These are phyloP conservation scores for Lathyrus sativus DNA, from an alignment of 306 rosid species.

Conservation along the genomic window DNA sequence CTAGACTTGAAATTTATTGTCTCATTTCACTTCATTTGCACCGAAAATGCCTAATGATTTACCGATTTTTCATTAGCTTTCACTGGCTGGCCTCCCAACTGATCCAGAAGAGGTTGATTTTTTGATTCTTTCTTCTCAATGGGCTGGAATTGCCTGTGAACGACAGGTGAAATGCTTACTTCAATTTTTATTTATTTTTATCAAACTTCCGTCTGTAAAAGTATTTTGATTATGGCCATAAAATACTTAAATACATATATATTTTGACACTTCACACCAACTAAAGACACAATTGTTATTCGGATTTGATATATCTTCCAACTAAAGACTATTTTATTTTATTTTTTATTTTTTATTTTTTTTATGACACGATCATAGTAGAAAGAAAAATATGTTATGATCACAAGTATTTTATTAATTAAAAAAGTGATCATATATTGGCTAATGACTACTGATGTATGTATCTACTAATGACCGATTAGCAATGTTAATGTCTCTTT, in stretches of 20 bases:
- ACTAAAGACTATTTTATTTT: too few relatives aligned
- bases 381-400: neutral
- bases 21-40: conserved; percentile 23
- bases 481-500: neutral
- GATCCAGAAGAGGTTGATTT: conserved; percentile 64
- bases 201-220: conserved; percentile 4
- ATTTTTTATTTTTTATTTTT: too few relatives aligned
- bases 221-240: conserved; percentile 3
- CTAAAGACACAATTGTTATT: neutral
- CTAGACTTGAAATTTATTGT: conserved; percentile 11
- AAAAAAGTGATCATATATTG: neutral
- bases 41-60: conserved; percentile 30
- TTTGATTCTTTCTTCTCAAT: conserved; percentile 79
- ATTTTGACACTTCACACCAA: neutral
- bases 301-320: too few relatives aligned
- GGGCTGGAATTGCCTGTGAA: conserved; percentile 83
- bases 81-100: conserved; percentile 58
- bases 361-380: neutral
- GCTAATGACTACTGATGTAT: neutral
- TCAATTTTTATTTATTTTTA: conserved; percentile 19
- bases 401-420: neutral
- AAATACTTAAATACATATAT: neutral
- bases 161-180: conserved; percentile 66
- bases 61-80: conserved; percentile 55
- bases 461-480: neutral